phyloP scores from a whole-genome alignment of 768 basidiomycete species.

The Tulasnella sp. region DNA sequence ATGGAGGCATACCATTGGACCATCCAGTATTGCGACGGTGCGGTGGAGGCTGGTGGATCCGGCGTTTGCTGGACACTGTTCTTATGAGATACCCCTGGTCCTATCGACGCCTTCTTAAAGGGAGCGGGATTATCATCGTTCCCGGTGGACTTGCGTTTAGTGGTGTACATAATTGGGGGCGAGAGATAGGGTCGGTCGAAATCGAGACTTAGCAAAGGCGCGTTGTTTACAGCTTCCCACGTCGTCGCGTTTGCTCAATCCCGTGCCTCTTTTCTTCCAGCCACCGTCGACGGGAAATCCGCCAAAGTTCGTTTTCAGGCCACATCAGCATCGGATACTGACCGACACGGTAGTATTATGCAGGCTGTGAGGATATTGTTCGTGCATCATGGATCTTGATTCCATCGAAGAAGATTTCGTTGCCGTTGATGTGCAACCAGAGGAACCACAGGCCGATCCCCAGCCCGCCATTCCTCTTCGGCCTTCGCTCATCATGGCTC shows the following conservation, averaged over 20 bases:
- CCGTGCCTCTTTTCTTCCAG: not conserved
- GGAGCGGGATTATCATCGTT: slow-evolving; percentile 12
- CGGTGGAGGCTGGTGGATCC: not conserved
- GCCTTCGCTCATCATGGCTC: slow-evolving; percentile 3
- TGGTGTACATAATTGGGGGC: not conserved
- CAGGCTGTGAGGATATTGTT: not conserved
- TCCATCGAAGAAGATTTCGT: slow-evolving; percentile 18
- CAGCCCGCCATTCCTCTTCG: slow-evolving; percentile 10
- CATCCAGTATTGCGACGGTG: slow-evolving; percentile 55
- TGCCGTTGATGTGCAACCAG: not conserved
- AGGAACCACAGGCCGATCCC: slow-evolving; percentile 3
- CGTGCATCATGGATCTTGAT: slow-evolving; percentile 6
- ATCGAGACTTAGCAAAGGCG: slow-evolving; percentile 1
- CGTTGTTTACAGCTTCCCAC: slow-evolving; percentile 14
- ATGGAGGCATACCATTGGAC: slow-evolving; percentile 59
- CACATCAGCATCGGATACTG: not conserved
- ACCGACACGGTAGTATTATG: not conserved
- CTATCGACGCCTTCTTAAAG: not conserved
- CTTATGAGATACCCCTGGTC: not conserved
- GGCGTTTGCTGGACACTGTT: slow-evolving; percentile 4
- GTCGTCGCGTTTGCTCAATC: slow-evolving; percentile 7
- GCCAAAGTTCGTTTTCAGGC: not conserved
- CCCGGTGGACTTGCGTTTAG: slow-evolving; percentile 20
- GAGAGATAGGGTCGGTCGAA: not conserved
- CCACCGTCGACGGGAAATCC: not conserved